Evolutionary conservation across 2,329 filamentous ascomycete species (phyloP), one percentile per base, ranked within the genome.

Genomic region (Diaporthe ilicicola): DNA sequence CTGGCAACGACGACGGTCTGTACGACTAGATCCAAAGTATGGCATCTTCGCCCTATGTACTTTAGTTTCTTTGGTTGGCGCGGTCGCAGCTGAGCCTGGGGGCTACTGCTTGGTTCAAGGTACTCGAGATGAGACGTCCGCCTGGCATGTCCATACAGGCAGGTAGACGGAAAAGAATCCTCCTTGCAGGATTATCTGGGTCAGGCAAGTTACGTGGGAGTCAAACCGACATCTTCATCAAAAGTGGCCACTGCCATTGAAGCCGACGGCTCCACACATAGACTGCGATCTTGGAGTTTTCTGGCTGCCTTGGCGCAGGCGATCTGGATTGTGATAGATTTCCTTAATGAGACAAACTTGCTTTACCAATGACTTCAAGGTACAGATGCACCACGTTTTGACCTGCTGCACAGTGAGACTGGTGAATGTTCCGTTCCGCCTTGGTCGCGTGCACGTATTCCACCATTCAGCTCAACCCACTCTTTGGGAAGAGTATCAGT

Each of bases 1-100:
- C 91, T 76, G 95, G 94, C 78, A 95, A 97, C 82, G 95, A 98
- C 80, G 95, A 98, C 83, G 95, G 95, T 85, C 93, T 98, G 82
- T 98, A 98, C 83, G 94, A 97, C 85, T 98, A 95, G 89, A 83
- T 74, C 70, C 74, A 72, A 67, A 70, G 67, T 72, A 75, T 73
- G 73, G 77, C 70, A 72, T 74, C 70, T 67, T 50, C 70, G 72
- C 68, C 67, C 56, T 51, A 67, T 87, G 84, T 86, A 87, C 82
- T 87, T 78, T 86, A 86, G 81, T 81, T 81, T 81, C 82, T 69
- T 55, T 70, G 62, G 55, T 68, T 39, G 51, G 29, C 32, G 61
- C 51, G 44, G 34, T 61, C 34, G 61, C 50, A 37, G 50, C 32
- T 32, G 46, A 44, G 51, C 42, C 27, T 59, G 12, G 22, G 44